Base-by-base conservation (phyloP, 306 rosid genomes). In the Dryas octopetala region DNA sequence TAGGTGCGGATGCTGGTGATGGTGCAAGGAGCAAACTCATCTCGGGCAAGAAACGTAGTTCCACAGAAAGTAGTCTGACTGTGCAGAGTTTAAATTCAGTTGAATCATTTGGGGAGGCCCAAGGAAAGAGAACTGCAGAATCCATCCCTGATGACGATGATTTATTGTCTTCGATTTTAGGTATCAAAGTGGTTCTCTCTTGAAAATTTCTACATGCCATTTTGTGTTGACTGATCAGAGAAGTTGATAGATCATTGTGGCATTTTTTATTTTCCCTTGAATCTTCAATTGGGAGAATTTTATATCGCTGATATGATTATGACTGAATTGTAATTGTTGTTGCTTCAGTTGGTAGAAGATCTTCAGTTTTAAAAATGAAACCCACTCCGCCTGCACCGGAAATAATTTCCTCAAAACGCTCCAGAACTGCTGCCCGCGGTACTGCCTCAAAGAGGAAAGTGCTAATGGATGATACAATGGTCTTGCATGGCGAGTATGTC, bases 401-500 rank as follows among this genome's bases (percentile, higher is more conserved):
- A 74, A 69, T 77, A 26, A 80, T 70, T 72, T 80, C 91, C 81
- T 57, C 63, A 6, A 92, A 92, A 84, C 90, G 91, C 26, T 40
- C 70, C 19, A 87, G 98, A 46, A 53, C 92, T 75, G 83, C 85
- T 59, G 28, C 82, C 4, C 96, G 97, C 17, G 71, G 85, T 76
- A 85, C 82, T 85, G 81, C 83, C 60, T 67, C 83, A 69, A 96
- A 92, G 87, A 88, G 97, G 89, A 96, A 96, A 91, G 98, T 96
- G 81, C 91, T 86, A 66, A 84, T 91, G 93, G 99, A 96, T 83
- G 98, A 90, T 74, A 83, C 83, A 76, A 96, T 96, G 99, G 98
- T 96, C 83, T 82, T 96, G 86, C 93, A 96, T 75, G 99, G 99
- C 87, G 99, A 96, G 99, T 96, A 92, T 80, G 99, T 92, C 74